Conservation (phyloP, 805 yeast genomes). For the Barnettozyma pratensis region DNA sequence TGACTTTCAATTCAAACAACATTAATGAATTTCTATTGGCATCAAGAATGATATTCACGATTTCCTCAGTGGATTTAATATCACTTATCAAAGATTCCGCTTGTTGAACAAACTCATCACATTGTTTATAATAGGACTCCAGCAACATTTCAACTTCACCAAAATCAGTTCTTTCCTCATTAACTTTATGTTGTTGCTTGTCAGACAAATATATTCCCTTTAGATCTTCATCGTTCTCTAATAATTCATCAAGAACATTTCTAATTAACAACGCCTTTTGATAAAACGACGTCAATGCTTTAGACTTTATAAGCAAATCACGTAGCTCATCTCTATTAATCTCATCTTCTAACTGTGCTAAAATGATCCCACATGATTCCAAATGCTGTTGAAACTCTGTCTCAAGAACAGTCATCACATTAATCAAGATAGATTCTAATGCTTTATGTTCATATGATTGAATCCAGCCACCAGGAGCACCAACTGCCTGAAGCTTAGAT, state of each 20-base stretch:
- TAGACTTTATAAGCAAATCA: conserved; percentile 68
- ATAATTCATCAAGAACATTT: conserved; percentile 73
- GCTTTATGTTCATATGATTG: conserved; percentile 78
- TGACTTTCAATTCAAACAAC: conserved; percentile 78
- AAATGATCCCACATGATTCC: conserved; percentile 52
- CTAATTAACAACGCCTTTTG: conserved; percentile 74
- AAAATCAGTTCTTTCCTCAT: conserved; percentile 30
- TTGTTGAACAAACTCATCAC: conserved; percentile 91
- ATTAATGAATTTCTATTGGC: conserved; percentile 87
- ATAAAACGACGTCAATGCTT: conserved; percentile 63
- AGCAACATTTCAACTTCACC: conserved; percentile 83
- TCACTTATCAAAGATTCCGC: conserved; percentile 79
- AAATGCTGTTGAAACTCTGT: conserved; percentile 63
- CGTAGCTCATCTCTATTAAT: conserved; percentile 72
- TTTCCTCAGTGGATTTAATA: conserved; percentile 87
- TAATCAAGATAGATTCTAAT: conserved; percentile 73
- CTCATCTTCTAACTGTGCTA: conserved; percentile 70
- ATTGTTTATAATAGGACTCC: conserved; percentile 85
- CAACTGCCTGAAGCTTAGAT: conserved; percentile 49
- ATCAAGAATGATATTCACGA: conserved; percentile 85
- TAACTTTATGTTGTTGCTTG: conserved; percentile 19
- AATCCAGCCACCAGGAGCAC: conserved; percentile 24
- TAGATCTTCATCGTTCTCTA: conserved; percentile 84
- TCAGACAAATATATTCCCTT: conserved; percentile 71
- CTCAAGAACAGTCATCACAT: conserved; percentile 75